These are phyloP conservation scores for Dacryopinax spathularia DNA, from an alignment of 768 basidiomycete genomes.

Conservation along the genomic window DNA sequence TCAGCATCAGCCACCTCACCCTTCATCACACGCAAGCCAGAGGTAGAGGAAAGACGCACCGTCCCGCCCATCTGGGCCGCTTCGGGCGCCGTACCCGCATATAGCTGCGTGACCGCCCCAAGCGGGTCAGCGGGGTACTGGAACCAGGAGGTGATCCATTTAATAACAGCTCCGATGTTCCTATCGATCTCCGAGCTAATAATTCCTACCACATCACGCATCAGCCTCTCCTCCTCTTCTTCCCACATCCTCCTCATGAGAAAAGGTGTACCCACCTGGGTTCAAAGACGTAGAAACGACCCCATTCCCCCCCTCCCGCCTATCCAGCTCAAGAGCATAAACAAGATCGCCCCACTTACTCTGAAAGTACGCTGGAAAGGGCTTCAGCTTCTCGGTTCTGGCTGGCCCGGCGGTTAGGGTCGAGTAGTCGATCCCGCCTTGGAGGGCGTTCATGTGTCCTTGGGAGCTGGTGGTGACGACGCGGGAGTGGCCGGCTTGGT, in stretches of 20 bases:
- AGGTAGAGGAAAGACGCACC: neutral
- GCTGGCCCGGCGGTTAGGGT: neutral
- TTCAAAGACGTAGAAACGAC: constrained; percentile 12
- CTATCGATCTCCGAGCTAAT: neutral
- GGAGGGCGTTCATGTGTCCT: neutral
- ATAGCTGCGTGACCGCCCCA: constrained; percentile 14
- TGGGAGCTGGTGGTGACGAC: neutral
- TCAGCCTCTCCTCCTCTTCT: neutral
- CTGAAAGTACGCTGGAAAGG: neutral
- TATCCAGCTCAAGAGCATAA: constrained; percentile 10
- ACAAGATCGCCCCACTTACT: constrained; percentile 13
- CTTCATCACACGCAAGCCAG: too few relatives aligned
- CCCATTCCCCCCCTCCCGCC: constrained; percentile 9
- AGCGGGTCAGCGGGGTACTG: neutral
- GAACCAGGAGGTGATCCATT: neutral
- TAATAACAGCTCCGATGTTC: neutral
- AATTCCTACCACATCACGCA: neutral
- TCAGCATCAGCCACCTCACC: too few relatives aligned
- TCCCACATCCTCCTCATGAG: neutral
- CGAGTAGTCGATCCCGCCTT: neutral
- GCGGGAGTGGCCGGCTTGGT: neutral
- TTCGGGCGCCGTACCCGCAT: constrained; percentile 11
- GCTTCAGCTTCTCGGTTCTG: neutral
- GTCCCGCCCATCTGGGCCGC: constrained; percentile 7
- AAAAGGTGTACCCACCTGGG: constrained; percentile 11